Base-by-base conservation (phyloP, 1,139 yeast genomes). In the Saccharomycopsis hybrid region DNA sequence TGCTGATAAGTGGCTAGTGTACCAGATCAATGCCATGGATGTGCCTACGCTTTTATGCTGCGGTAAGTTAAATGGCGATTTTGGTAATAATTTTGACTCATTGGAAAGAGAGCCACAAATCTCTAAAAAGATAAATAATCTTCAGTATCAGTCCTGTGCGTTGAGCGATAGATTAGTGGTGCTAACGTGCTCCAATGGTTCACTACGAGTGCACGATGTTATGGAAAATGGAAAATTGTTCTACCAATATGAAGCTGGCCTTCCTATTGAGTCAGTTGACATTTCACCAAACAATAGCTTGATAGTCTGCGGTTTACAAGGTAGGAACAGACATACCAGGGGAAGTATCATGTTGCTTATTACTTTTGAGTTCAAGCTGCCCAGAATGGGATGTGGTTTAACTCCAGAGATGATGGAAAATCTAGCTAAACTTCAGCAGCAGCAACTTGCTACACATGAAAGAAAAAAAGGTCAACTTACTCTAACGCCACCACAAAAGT, bases 221-320 rank as follows among this genome's bases (percentile, higher is more conserved):
- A 69, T 72, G 13, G 65, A 72, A 27, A 59, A 62, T 7, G 95
- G 95, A 2, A 71, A 72, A 53, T 79, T 84, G 0, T 69, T 88
- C 1, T 86, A 84, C 64, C 77, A 85, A 0, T 81, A 85, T 60
- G 68, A 75, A 39, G 82, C 90, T 29, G 77, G 77, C 55, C 85
- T 85, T 63, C 90, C 92, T 1, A 83, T 89, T 36, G 67, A 95
- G 52, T 87, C 95, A 59, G 72, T 87, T 50, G 82, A 87, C 18
- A 70, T 87, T 1, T 78, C 92, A 4, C 78, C 81, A 0, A 71
- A 74, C 54, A 88, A 84, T 37, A 69, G 74, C 8, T 69, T 82
- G 40, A 70, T 89, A 8, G 94, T 94, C 1, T 78, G 89, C 58
- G 94, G 95, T 1, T 81, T 89, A n/a, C 73, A 76, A 5, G 77